phyloP scores from a whole-genome alignment of 2,329 filamentous ascomycete species.

The Ophiostoma sp. region DNA sequence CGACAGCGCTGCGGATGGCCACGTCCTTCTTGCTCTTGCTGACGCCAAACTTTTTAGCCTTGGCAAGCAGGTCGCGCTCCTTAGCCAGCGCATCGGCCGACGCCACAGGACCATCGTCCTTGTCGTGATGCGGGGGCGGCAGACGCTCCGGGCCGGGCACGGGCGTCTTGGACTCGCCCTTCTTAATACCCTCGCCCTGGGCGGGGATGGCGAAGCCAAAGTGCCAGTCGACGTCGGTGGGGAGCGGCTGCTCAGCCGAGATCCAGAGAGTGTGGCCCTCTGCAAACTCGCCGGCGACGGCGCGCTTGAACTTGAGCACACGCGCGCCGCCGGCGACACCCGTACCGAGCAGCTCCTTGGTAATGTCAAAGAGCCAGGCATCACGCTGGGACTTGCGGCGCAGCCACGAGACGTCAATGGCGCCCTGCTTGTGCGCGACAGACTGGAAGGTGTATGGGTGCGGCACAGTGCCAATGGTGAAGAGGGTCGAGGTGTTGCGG shows the following conservation, averaged over 20 bases:
- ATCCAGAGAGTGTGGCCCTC: conserved; percentile 74
- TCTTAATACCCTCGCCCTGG: conserved; percentile 45
- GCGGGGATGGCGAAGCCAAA: conserved; percentile 82
- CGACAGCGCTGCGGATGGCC: conserved; percentile 55
- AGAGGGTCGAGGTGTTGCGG: conserved; percentile 69
- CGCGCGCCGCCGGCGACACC: conserved; percentile 64
- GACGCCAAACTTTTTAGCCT: conserved; percentile 46
- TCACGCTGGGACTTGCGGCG: conserved; percentile 71
- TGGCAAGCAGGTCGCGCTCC: conserved; percentile 56
- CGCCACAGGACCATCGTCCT: conserved; percentile 51
- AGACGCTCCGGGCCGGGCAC: conserved; percentile 59
- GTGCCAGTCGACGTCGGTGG: conserved; percentile 79
- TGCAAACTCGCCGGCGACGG: conserved; percentile 68
- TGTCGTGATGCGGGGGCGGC: conserved; percentile 51
- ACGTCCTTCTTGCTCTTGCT: conserved; percentile 48
- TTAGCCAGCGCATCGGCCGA: conserved; percentile 53
- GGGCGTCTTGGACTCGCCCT: conserved; percentile 57
- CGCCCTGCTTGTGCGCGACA: conserved; percentile 62
- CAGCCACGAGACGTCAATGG: conserved; percentile 64
- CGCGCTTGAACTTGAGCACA: conserved; percentile 75
- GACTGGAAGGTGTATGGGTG: conserved; percentile 84
- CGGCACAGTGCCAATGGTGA: conserved; percentile 83
- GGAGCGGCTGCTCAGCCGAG: conserved; percentile 64
- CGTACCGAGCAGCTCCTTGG: conserved; percentile 65
- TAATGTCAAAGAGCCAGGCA: conserved; percentile 72